phyloP scores from a whole-genome alignment of 1,284 basidiomycete genomes.

The Cutaneotrichosporon spelunceum region DNA sequence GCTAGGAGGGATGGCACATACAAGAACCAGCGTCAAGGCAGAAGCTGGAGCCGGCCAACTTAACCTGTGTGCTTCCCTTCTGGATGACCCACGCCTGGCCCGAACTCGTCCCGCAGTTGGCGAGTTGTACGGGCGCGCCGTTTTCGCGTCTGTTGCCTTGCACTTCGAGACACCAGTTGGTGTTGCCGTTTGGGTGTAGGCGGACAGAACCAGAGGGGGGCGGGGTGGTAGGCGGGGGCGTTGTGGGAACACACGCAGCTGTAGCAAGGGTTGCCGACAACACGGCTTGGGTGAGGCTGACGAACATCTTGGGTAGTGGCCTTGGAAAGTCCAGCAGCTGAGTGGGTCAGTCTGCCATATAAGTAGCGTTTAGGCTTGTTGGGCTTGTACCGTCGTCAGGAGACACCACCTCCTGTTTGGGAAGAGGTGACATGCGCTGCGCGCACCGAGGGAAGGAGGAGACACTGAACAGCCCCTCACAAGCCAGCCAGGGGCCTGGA shows the following conservation, averaged over 20 bases:
- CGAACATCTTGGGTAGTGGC: not conserved
- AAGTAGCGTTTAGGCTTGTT: not conserved
- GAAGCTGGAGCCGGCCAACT: conserved; percentile 27
- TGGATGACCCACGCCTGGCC: conserved; percentile 20
- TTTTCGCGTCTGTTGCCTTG: conserved; percentile 15
- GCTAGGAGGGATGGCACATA: not conserved
- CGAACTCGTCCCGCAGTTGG: conserved; percentile 20
- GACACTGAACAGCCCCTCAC: too few species aligned
- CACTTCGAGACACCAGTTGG: conserved; percentile 17
- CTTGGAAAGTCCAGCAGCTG: not conserved
- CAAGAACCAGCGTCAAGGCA: conserved; percentile 3
- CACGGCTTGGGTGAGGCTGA: not conserved
- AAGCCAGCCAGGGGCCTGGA: too few species aligned
- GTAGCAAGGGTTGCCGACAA: not conserved
- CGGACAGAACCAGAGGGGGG: not conserved
- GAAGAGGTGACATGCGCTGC: too few species aligned
- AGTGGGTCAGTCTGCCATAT: not conserved
- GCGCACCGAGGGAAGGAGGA: too few species aligned
- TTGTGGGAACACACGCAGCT: not conserved
- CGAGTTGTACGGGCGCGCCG: conserved; percentile 21
- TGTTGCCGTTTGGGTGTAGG: conserved; percentile 16
- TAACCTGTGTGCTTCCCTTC: conserved; percentile 13
- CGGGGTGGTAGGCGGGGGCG: not conserved
- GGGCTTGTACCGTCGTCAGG: too few species aligned
- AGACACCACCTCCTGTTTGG: too few species aligned